Percentiles rank a stretch among this genome's conserved stretches.
Evolutionary conservation across 306 rosid genomes (phyloP).

Genomic region (Vigna unguiculata): DNA sequence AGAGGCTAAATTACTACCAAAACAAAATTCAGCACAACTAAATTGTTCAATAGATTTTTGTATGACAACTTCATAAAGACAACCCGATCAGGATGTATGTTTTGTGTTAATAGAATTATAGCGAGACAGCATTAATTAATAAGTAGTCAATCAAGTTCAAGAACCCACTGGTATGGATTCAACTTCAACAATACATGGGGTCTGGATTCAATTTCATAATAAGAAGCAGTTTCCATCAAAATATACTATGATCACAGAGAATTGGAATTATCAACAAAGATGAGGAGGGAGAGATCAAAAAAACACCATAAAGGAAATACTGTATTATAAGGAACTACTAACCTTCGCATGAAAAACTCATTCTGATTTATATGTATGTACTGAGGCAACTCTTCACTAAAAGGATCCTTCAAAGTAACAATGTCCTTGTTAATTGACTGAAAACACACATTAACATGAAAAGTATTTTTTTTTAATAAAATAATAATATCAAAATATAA

Average conservation of each 20-base stretch:
- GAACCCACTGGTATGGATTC: too few species aligned
- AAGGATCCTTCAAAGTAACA: conserved; percentile 63
- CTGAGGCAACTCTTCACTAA: conserved; percentile 59
- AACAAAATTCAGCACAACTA: neutral
- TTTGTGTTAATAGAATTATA: neutral
- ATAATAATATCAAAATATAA: conserved; percentile 1
- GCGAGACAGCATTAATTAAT: neutral
- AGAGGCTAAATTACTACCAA: conserved; percentile 5
- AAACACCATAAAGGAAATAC: neutral
- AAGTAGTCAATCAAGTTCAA: neutral
- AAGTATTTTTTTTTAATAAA: neutral
- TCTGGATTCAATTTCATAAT: neutral
- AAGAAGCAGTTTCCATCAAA: conserved; percentile 13
- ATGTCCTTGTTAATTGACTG: conserved; percentile 35
- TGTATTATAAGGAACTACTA: conserved; percentile 36
- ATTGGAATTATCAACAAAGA: neutral
- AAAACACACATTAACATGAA: conserved; percentile 18
- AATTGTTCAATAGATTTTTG: neutral
- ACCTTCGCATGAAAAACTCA: conserved; percentile 77
- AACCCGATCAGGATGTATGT: neutral
- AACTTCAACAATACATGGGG: neutral
- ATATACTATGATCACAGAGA: conserved; percentile 25
- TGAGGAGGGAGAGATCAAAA: neutral
- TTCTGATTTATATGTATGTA: conserved; percentile 72
- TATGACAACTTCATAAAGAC: neutral